Evolutionary conservation across 1,284 basidiomycete species (phyloP).

Genomic region (Dichomitus squalens): DNA sequence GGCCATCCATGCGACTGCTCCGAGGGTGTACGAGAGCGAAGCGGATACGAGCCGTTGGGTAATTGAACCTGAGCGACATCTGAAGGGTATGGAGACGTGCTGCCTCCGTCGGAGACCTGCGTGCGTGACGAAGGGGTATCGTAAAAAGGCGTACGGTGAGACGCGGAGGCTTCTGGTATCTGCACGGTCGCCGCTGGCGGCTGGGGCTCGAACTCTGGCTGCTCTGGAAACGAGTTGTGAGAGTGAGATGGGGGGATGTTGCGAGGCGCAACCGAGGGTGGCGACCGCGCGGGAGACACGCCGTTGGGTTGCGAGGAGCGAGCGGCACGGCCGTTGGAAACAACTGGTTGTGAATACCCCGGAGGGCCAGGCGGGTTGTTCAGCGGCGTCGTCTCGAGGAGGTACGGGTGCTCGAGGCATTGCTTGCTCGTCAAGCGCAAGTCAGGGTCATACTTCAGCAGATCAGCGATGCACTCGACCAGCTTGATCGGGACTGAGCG

Average conservation of each 20-base stretch:
- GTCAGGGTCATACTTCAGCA: conserved; percentile 92
- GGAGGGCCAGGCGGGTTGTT: conserved; percentile 69
- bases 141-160: conserved; percentile 61
- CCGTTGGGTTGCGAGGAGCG: conserved; percentile 38
- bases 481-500: conserved; percentile 78
- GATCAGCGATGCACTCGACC: conserved; percentile 89
- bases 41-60: conserved; percentile 15
- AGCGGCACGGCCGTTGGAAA: conserved; percentile 34
- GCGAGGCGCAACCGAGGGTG: conserved; percentile 55
- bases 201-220: conserved; percentile 39
- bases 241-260: conserved; percentile 64
- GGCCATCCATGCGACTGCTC: conserved; percentile 30
- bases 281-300: conserved; percentile 36
- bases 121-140: conserved; percentile 29
- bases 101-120: conserved; percentile 5
- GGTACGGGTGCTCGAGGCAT: conserved; percentile 89
- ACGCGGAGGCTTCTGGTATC: conserved; percentile 51
- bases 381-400: conserved; percentile 69
- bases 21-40: conserved; percentile 19
- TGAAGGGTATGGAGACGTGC: conserved; percentile 12
- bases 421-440: conserved; percentile 83
- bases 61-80: conserved; percentile 23
- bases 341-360: conserved; percentile 23
- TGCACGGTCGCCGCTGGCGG: conserved; percentile 37
- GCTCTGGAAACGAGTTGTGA: conserved; percentile 44